These are phyloP conservation scores for Pseudofabraea citricarpa DNA, from an alignment of 2,329 filamentous ascomycete genomes.

Conservation along the genomic window DNA sequence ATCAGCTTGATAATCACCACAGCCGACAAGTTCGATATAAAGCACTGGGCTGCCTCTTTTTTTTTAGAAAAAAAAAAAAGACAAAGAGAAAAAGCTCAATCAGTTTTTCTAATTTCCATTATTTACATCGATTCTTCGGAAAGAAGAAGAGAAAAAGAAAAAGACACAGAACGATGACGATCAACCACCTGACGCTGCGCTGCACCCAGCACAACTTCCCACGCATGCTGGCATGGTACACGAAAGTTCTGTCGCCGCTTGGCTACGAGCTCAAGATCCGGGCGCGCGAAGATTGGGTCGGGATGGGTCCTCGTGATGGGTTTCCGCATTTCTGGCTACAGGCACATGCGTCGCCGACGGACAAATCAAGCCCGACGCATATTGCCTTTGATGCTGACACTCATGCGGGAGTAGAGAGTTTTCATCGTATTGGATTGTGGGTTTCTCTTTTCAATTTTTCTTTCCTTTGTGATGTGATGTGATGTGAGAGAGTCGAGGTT, in stretches of 20 bases:
- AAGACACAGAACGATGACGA: too few relatives aligned
- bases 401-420: conserved; percentile 9
- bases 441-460: background rate
- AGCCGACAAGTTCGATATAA: background rate
- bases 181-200: conserved; percentile 9
- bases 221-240: conserved; percentile 10
- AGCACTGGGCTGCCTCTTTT: too few relatives aligned
- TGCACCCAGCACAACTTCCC: conserved; percentile 2
- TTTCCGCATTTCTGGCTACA: conserved; percentile 16
- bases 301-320: conserved; percentile 8
- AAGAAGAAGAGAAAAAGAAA: conserved; percentile 1
- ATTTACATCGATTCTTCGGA: background rate
- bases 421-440: conserved; percentile 11
- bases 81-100: too few relatives aligned
- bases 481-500: background rate
- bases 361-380: conserved; percentile 11
- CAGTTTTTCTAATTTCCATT: background rate
- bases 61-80: too few relatives aligned
- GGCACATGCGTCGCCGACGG: conserved; percentile 3
- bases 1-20: background rate
- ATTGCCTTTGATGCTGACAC: conserved; percentile 12
- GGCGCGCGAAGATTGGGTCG: conserved; percentile 6
- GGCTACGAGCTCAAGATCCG: conserved; percentile 11
- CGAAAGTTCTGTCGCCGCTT: conserved; percentile 7
- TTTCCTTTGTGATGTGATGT: background rate